Evolutionary conservation across 345 rosid genomes (phyloP).

Genomic region (Eucalyptus erythrocorys): DNA sequence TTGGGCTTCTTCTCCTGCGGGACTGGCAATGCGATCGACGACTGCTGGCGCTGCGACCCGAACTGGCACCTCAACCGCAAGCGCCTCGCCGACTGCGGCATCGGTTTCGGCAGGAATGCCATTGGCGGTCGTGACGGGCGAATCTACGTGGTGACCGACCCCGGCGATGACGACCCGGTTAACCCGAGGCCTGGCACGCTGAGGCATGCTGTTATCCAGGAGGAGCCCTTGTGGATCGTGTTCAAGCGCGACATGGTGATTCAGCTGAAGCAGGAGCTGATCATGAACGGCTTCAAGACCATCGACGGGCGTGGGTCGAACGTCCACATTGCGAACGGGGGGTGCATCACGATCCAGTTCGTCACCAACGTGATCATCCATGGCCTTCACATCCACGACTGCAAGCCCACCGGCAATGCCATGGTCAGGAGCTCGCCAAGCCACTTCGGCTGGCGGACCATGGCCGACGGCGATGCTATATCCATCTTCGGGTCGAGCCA

Average conservation of each 20-base stretch:
- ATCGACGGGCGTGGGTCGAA: constrained; percentile 83
- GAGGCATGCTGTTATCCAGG: constrained; percentile 91
- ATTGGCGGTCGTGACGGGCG: constrained; percentile 90
- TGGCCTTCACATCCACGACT: constrained; percentile 88
- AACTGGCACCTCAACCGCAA: constrained; percentile 85
- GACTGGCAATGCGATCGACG: constrained; percentile 81
- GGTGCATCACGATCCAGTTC: constrained; percentile 72
- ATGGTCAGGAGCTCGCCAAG: constrained; percentile 78
- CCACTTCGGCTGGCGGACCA: constrained; percentile 88
- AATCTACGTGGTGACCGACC: constrained; percentile 72
- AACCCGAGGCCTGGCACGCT: constrained; percentile 88
- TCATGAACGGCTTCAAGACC: constrained; percentile 89
- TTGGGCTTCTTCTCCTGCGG: constrained; percentile 81
- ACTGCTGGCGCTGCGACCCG: constrained; percentile 88
- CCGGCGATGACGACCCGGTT: constrained; percentile 62
- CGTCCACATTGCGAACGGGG: constrained; percentile 95
- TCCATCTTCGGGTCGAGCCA: constrained; percentile 90
- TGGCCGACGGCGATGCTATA: constrained; percentile 86
- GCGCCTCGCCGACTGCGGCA: constrained; percentile 82
- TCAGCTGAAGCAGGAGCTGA: constrained; percentile 65
- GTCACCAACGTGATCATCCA: constrained; percentile 84
- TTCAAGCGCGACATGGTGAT: constrained; percentile 93
- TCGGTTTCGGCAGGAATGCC: constrained; percentile 89
- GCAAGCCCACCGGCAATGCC: constrained; percentile 96
- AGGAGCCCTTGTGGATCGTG: constrained; percentile 81